Percentiles rank a stretch among this genome's conserved stretches.
phyloP scores from a whole-genome alignment of 768 basidiomycete species.

The Vararia minispora region DNA sequence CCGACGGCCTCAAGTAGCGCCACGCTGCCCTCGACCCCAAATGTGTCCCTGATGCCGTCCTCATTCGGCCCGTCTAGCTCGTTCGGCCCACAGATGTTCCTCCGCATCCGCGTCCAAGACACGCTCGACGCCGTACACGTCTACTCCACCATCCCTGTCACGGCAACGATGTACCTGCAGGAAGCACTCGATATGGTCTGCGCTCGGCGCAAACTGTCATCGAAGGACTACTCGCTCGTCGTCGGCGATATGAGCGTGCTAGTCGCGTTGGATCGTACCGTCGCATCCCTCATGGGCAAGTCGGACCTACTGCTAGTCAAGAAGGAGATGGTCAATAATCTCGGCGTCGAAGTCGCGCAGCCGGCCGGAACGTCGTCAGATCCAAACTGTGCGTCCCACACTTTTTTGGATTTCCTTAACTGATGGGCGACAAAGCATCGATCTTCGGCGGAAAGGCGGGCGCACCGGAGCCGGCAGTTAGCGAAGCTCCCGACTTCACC shows the following conservation, averaged over 20 bases:
- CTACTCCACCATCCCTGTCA: constrained; percentile 86
- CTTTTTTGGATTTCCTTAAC: neutral
- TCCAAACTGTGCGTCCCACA: constrained; percentile 64
- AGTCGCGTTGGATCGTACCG: constrained; percentile 88
- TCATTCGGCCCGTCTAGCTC: constrained; percentile 59
- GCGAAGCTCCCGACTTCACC: constrained; percentile 64
- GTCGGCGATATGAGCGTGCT: constrained; percentile 55
- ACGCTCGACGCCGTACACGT: constrained; percentile 76
- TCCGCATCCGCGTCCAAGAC: constrained; percentile 73
- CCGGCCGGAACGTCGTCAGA: constrained; percentile 68
- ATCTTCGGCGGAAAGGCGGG: constrained; percentile 89
- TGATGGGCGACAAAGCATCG: constrained; percentile 43
- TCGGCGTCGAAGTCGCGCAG: constrained; percentile 60
- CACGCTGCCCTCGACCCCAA: constrained; percentile 16
- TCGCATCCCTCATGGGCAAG: constrained; percentile 88
- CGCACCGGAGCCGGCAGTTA: constrained; percentile 34
- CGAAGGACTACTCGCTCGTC: constrained; percentile 78
- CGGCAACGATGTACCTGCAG: constrained; percentile 94
- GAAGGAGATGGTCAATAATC: constrained; percentile 58
- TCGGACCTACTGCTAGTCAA: constrained; percentile 75
- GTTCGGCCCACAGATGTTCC: constrained; percentile 73
- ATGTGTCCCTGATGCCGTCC: constrained; percentile 37
- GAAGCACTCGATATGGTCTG: constrained; percentile 86
- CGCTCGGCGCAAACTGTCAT: constrained; percentile 54
- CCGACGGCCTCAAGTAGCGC: constrained; percentile 17